phyloP scores from a whole-genome alignment of 2,329 filamentous ascomycete species.

The Xylariaceae sp. region DNA sequence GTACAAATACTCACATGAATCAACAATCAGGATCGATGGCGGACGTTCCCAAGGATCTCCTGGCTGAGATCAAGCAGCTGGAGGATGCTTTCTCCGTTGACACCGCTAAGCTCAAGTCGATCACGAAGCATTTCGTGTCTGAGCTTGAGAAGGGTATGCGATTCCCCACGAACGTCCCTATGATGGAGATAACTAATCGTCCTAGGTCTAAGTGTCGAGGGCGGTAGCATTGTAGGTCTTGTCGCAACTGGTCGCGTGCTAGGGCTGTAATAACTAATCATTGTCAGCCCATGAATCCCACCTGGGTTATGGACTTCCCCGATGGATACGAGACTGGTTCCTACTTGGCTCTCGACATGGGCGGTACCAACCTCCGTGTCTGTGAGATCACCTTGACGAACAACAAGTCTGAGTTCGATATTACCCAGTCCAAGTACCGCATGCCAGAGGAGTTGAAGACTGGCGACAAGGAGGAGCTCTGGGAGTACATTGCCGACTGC shows the following conservation, averaged over 20 bases:
- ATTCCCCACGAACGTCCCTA: not conserved
- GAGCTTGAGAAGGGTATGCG: slow-evolving; percentile 76
- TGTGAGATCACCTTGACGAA: slow-evolving; percentile 88
- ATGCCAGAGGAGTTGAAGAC: slow-evolving; percentile 92
- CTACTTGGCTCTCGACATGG: slow-evolving; percentile 89
- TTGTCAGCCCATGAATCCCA: slow-evolving; percentile 87
- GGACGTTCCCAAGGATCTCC: slow-evolving; percentile 81
- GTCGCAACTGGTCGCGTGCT: not conserved
- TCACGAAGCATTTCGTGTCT: slow-evolving; percentile 81
- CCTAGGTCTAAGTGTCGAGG: slow-evolving; percentile 74
- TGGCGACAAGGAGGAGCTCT: slow-evolving; percentile 76
- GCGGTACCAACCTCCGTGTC: slow-evolving; percentile 90
- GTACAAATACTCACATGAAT: slow-evolving; percentile 2
- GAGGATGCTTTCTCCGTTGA: slow-evolving; percentile 81
- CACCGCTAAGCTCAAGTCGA: slow-evolving; percentile 74
- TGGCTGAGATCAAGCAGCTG: slow-evolving; percentile 72
- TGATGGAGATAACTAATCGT: slow-evolving; percentile 7
- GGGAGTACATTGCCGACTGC: slow-evolving; percentile 93
- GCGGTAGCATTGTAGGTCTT: slow-evolving; percentile 79
- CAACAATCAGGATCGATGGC: slow-evolving; percentile 68
- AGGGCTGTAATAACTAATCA: slow-evolving; percentile 10
- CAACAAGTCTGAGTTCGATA: slow-evolving; percentile 84
- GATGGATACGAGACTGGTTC: slow-evolving; percentile 82
- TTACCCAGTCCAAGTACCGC: slow-evolving; percentile 92
- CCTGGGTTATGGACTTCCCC: slow-evolving; percentile 89